phyloP scores from a whole-genome alignment of 1,284 basidiomycete genomes.

The Athelia psychrophila region DNA sequence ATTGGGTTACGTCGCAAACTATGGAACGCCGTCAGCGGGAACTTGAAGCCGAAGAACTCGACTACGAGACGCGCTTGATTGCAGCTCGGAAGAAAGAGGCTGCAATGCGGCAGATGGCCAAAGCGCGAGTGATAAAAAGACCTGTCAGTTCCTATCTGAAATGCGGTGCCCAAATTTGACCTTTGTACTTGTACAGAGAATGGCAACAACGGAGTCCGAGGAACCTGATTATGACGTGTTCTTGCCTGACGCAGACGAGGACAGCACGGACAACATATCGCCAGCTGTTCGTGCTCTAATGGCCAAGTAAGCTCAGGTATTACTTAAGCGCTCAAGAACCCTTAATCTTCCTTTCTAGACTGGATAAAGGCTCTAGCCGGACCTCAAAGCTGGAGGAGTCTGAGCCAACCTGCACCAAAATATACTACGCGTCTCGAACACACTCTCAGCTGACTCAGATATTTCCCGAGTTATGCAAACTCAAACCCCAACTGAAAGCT shows the following conservation, averaged over 20 bases:
- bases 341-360: constrained; percentile 7
- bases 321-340: too few species aligned
- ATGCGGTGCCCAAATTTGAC: constrained; percentile 7
- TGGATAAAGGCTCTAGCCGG: constrained; percentile 26
- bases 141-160: constrained; percentile 37
- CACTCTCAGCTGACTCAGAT: constrained; percentile 95
- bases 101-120: constrained; percentile 50
- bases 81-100: constrained; percentile 64
- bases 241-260: constrained; percentile 55
- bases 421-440: constrained; percentile 93
- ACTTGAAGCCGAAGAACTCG: constrained; percentile 63
- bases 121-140: constrained; percentile 57
- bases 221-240: constrained; percentile 53
- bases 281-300: constrained; percentile 81
- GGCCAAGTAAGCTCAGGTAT: constrained; percentile 72
- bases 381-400: constrained; percentile 29
- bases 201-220: constrained; percentile 9
- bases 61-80: constrained; percentile 58
- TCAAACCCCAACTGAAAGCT: constrained; percentile 40
- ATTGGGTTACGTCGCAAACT: constrained; percentile 83
- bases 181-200: constrained; percentile 8
- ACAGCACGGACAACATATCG: constrained; percentile 59
- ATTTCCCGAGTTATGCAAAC: constrained; percentile 80
- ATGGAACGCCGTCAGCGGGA: constrained; percentile 60
- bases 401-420: constrained; percentile 70